A percentile compares a stretch with the other conserved stretches of the same genome.
Conservation (phyloP, 2,329 filamentous ascomycete genomes). For the Coniochaeta ligniaria region DNA sequence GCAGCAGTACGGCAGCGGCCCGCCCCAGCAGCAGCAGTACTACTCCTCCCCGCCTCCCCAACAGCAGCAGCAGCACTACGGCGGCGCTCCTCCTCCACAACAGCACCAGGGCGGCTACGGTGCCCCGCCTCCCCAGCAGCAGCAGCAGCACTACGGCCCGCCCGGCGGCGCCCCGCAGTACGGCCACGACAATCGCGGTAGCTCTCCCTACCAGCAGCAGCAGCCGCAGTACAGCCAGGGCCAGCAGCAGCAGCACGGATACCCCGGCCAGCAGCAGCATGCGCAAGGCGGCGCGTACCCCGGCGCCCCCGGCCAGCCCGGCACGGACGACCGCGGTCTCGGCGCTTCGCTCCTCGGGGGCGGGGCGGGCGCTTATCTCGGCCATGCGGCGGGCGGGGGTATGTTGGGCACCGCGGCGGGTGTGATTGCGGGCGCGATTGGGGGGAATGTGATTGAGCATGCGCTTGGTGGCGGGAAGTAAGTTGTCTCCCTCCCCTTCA, state of each 20-base stretch:
- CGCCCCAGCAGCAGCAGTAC: constrained; percentile 5
- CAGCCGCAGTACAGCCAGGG: not conserved
- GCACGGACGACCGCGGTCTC: constrained; percentile 5
- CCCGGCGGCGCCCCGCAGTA: not conserved
- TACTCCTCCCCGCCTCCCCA: not conserved
- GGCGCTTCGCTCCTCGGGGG: constrained; percentile 22
- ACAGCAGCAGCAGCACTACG: not conserved
- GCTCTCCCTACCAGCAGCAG: not conserved
- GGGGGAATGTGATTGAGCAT: constrained; percentile 2
- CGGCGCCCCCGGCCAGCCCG: not conserved
- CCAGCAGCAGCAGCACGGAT: not conserved
- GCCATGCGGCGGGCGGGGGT: constrained; percentile 2
- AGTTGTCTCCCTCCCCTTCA: not conserved
- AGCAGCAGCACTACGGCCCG: constrained; percentile 1
- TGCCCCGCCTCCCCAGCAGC: constrained; percentile 3
- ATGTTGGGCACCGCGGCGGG: not conserved
- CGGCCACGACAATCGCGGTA: not conserved
- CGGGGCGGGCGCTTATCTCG: constrained; percentile 2
- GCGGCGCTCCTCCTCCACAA: not conserved
- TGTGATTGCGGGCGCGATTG: constrained; percentile 2
- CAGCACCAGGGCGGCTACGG: constrained; percentile 4
- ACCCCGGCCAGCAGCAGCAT: not conserved
- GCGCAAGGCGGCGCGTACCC: not conserved
- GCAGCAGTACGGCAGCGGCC: constrained; percentile 4
- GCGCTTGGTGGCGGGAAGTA: constrained; percentile 5